Conservation (phyloP, 1,284 basidiomycete genomes). For the Ganoderma sp. region DNA sequence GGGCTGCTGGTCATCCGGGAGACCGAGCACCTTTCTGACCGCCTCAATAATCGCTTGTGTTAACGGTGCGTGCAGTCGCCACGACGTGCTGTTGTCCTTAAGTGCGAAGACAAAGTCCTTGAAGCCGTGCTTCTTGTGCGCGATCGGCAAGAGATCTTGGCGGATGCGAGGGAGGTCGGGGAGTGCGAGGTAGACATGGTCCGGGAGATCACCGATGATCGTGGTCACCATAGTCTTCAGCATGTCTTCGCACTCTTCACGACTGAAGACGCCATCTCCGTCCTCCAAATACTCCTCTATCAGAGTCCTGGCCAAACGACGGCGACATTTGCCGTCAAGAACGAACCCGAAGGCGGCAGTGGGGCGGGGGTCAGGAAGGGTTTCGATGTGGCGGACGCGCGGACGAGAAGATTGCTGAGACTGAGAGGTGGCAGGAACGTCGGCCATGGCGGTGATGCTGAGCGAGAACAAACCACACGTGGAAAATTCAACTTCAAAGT, state of each 20-base stretch:
- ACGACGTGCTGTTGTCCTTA: background rate
- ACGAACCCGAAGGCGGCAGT: background rate
- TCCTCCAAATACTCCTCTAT: background rate
- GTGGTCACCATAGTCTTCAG: too few species aligned
- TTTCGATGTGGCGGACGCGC: background rate
- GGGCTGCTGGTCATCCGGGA: background rate
- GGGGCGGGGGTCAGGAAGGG: background rate
- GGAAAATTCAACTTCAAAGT: too few species aligned
- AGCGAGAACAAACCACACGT: too few species aligned
- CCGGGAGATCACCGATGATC: background rate
- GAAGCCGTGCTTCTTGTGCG: background rate
- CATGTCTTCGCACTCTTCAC: background rate
- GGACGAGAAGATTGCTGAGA: too few species aligned
- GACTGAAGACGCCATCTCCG: background rate
- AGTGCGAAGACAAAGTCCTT: background rate
- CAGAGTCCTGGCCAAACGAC: background rate
- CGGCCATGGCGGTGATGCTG: too few species aligned
- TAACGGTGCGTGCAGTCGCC: background rate
- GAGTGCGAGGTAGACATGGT: background rate
- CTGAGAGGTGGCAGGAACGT: too few species aligned
- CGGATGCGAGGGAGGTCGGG: background rate
- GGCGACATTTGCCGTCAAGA: background rate
- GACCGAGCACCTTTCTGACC: background rate
- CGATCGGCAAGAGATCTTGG: background rate
- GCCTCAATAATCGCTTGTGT: background rate